Base-by-base conservation (phyloP, 2,329 filamentous ascomycete species). In the Fusarium austroafricanum region DNA sequence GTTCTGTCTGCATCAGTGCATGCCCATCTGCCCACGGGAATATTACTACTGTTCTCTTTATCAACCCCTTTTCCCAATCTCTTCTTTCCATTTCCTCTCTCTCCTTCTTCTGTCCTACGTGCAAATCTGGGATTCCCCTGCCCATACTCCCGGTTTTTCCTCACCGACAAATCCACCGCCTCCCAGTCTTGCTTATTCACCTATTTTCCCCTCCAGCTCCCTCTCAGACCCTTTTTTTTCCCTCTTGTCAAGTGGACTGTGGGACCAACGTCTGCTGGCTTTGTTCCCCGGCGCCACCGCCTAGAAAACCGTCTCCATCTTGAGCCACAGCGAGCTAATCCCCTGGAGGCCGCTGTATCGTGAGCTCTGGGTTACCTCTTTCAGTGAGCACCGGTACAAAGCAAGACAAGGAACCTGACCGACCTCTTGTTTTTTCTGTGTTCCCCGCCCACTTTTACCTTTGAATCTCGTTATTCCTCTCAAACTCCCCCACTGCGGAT, bases 101-200 rank as follows among this genome's bases (percentile, higher is more conserved):
- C 18, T 26, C 31, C 35, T 43, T 52, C 39, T 55, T 33, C 39
- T 55, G 17, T 28, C 28, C 14, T 55, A 29, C 40, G 21, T 26
- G 31, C 39, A 38, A 51, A 42, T 42, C 62, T 70, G 40, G 66
- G 66, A 64, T 56, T 64, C 61, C 67, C 58, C 67, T 52, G 47
- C 42, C 52, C 40, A 29, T 53, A 35, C 59, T 46, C 52, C 65
- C 64, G 59, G 38, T 20, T 67, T 64, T 64, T 59, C 53, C 54
- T 70, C 67, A 70, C 67, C 67, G 67, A 70, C 67, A 70, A 67
- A 58, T 70, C 67, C 67, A 70, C 67, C 67, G 67, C 67, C 67
- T 70, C 52, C 37, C 23, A 37, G 37, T 23, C 14, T 31, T 50
- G 51, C 35, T 65, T 54, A 51, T 52, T 61, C 55, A 53, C 33